Percentiles rank a stretch among this genome's conserved stretches.
phyloP scores from a whole-genome alignment of 2,329 filamentous ascomycete species.

The Sporothrix inflata region DNA sequence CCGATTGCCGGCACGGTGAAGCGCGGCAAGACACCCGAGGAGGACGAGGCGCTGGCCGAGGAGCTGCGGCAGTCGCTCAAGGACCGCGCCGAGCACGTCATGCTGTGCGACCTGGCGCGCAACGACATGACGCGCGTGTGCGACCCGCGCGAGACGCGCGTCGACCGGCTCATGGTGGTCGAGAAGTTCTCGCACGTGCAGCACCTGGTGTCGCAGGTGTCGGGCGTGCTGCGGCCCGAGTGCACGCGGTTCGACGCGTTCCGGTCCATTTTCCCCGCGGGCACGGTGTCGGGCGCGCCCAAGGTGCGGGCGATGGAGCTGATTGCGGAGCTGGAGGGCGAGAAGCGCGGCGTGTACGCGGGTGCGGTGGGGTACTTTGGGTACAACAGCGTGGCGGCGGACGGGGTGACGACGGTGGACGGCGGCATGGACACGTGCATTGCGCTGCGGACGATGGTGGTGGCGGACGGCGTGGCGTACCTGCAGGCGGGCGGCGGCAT shows the following conservation, averaged over 20 bases:
- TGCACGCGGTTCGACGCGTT: conserved; percentile 96
- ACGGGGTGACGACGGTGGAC: conserved; percentile 65
- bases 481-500: conserved; percentile 89
- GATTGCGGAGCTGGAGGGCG: conserved; percentile 88
- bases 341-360: conserved; percentile 94
- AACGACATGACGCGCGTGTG: conserved; percentile 97
- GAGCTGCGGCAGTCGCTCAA: conserved; percentile 81
- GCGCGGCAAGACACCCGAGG: conserved; percentile 76
- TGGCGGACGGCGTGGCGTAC: conserved; percentile 90
- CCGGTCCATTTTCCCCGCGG: conserved; percentile 93
- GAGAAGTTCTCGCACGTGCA: conserved; percentile 97
- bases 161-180: conserved; percentile 92
- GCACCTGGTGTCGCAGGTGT: conserved; percentile 95
- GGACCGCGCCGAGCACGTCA: conserved; percentile 93
- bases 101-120: conserved; percentile 93
- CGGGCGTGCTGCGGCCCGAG: conserved; percentile 78
- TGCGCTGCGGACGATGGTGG: conserved; percentile 86
- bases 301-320: conserved; percentile 98
- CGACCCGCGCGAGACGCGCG: conserved; percentile 84
- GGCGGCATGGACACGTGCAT: conserved; percentile 91
- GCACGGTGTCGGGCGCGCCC: conserved; percentile 91
- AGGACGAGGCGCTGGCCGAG: conserved; percentile 78
- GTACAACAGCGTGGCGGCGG: conserved; percentile 69
- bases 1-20: conserved; percentile 96
- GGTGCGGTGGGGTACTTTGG: conserved; percentile 97